These are phyloP conservation scores for Cadophora sp. DNA, from an alignment of 2,329 filamentous ascomycete genomes.

Conservation along the genomic window DNA sequence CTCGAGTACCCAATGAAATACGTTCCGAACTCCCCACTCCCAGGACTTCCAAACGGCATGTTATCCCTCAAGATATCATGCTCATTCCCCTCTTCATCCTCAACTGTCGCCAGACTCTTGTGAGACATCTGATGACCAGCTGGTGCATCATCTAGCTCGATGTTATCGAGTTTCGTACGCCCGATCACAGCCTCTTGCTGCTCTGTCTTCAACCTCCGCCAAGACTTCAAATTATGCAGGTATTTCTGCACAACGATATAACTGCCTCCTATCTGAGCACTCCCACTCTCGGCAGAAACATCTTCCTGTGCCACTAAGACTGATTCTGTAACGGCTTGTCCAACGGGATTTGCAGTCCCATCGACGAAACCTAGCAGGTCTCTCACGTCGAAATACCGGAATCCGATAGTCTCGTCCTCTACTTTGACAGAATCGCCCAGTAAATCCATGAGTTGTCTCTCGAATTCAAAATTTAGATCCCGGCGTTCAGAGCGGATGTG, in stretches of 20 bases:
- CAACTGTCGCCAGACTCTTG: slow-evolving; percentile 61
- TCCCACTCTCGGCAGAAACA: slow-evolving; percentile 32
- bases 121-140: slow-evolving; percentile 56
- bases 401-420: slow-evolving; percentile 61
- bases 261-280: slow-evolving; percentile 53
- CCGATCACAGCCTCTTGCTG: slow-evolving; percentile 63
- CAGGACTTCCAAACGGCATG: slow-evolving; percentile 65
- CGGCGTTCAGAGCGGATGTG: slow-evolving; percentile 64
- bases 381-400: slow-evolving; percentile 65
- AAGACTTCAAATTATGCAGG: slow-evolving; percentile 57
- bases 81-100: slow-evolving; percentile 57
- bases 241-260: slow-evolving; percentile 68
- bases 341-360: slow-evolving; percentile 64
- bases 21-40: slow-evolving; percentile 58
- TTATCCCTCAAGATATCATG: slow-evolving; percentile 63
- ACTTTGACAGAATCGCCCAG: slow-evolving; percentile 56
- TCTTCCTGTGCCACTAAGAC: slow-evolving; percentile 55
- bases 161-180: slow-evolving; percentile 62
- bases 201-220: slow-evolving; percentile 55
- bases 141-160: slow-evolving; percentile 60
- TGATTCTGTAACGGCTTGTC: slow-evolving; percentile 50
- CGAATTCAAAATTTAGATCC: slow-evolving; percentile 65
- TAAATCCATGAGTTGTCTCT: slow-evolving; percentile 58
- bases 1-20: slow-evolving; percentile 64
- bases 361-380: slow-evolving; percentile 67